Evolutionary conservation across 768 basidiomycete species (phyloP), one percentile per base, ranked within the genome.

Genomic region (Pleurotus citrinopileatus): DNA sequence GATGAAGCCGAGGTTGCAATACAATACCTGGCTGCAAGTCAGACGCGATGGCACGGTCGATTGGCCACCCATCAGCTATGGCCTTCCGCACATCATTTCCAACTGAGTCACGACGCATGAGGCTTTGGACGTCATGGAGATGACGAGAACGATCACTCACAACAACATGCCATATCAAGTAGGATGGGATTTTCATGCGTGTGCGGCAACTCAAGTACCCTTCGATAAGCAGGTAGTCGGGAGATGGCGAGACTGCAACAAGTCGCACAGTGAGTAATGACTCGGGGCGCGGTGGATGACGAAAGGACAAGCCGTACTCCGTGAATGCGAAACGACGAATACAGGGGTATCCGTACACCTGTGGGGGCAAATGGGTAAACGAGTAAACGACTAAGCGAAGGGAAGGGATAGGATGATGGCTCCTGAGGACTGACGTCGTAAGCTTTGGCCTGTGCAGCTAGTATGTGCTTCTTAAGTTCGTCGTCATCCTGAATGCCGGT

Each of bases 141-240:
- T 12, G 12, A 25, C 1, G 4, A 20, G n/a, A n/a, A n/a, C n/a
- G n/a, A n/a, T n/a, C n/a, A 61, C 68, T 52, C 27, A 78, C 76
- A 76, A 55, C 73, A 74, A 55, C 76, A 78, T 4, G 73, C 76
- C n/a, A 75, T 61, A 54, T 78, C 76, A 10, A 78, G 63, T 1
- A 76, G 59, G 34, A 77, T 66, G 6, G 73, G 65, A 15, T 61
- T 60, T 17, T 65, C 60, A 8, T 61, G 59, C 1, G 59, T 37
- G 20, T 60, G 32, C 1, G 59, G 56, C 1, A 77, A 64, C 6
- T 64, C 43, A 2, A 73, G 63, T 2, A 66, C 66, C 4, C 63
- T 60, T 9, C 56, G 20, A 55, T 76, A 76, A 0, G 59, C 70
- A 6, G 68, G 73, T 4, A 69, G 52, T 10, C 63, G 63, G 9